Conservation (phyloP, 176 grass and related monocot species). For the Eragrostis curvula region DNA sequence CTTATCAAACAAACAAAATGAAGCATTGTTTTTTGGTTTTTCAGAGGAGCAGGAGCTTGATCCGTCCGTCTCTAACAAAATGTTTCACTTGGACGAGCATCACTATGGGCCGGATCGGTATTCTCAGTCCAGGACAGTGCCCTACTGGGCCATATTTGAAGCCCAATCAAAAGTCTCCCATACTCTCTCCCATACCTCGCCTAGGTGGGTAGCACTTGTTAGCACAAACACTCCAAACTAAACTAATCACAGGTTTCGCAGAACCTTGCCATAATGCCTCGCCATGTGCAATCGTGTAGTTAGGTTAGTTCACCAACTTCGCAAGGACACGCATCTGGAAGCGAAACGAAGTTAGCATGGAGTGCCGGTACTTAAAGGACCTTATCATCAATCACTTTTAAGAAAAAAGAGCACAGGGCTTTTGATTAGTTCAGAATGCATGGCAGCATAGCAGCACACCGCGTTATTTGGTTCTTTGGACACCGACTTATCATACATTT, state of each 20-base stretch:
- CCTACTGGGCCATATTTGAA: not conserved
- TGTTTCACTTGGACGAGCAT: not conserved
- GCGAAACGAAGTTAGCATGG: not conserved
- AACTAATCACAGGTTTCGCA: not conserved
- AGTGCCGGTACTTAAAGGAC: not conserved
- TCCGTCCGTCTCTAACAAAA: no score
- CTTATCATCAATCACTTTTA: not conserved
- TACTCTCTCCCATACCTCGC: not conserved
- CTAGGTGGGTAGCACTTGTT: not conserved
- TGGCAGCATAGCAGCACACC: not conserved
- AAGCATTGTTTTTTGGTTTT: no score
- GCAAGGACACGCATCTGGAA: not conserved
- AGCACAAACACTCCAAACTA: not conserved
- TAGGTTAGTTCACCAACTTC: constrained; percentile 11
- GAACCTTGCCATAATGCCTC: not conserved
- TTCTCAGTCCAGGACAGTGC: not conserved
- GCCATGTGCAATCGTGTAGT: constrained; percentile 23
- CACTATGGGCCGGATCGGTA: not conserved
- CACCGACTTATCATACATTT: not conserved
- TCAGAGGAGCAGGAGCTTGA: no score
- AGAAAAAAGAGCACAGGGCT: not conserved
- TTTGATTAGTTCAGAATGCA: not conserved
- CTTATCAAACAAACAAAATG: no score
- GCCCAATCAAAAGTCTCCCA: not conserved
- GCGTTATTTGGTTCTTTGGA: not conserved